Percentiles rank a stretch among this genome's conserved stretches.
Conservation (phyloP, 148 eudicot genomes). For the Fallopia convolvulus region DNA sequence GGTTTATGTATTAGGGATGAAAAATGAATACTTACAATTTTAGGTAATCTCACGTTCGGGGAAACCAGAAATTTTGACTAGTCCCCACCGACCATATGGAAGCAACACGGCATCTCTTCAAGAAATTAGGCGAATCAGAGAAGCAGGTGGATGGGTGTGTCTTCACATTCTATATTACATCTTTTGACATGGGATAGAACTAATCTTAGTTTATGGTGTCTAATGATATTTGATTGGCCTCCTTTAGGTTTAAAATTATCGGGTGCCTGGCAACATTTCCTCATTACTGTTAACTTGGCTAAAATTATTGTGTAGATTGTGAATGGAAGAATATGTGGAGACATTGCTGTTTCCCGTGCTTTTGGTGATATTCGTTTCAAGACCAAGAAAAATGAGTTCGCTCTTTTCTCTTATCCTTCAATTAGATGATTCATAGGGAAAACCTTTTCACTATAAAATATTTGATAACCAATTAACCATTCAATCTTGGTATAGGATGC, state of each 20-base stretch:
- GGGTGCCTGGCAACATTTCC: background rate
- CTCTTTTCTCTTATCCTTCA: conserved; percentile 15
- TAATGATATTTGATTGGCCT: background rate
- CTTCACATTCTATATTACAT: conserved; percentile 20
- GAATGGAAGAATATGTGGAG: conserved; percentile 97
- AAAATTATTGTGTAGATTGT: conserved; percentile 41
- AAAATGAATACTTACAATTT: background rate
- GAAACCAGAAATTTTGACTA: conserved; percentile 69
- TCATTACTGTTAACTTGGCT: background rate
- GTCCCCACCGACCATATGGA: conserved; percentile 92
- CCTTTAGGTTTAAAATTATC: background rate
- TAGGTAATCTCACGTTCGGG: conserved; percentile 86
- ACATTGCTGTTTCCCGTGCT: conserved; percentile 92
- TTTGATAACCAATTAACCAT: conserved; percentile 8
- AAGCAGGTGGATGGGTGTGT: conserved; percentile 99
- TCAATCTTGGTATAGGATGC: conserved; percentile 50
- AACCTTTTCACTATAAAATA: conserved; percentile 7
- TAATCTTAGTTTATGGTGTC: background rate
- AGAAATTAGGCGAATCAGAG: conserved; percentile 77
- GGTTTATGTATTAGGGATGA: background rate
- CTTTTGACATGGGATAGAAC: background rate
- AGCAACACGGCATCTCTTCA: conserved; percentile 59
- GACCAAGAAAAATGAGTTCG: conserved; percentile 85
- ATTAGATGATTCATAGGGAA: background rate
- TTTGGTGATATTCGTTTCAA: conserved; percentile 96